Evolutionary conservation across 257 asterid species (phyloP), one percentile per base, ranked within the genome.

Genomic region (Lavandula angustifolia): DNA sequence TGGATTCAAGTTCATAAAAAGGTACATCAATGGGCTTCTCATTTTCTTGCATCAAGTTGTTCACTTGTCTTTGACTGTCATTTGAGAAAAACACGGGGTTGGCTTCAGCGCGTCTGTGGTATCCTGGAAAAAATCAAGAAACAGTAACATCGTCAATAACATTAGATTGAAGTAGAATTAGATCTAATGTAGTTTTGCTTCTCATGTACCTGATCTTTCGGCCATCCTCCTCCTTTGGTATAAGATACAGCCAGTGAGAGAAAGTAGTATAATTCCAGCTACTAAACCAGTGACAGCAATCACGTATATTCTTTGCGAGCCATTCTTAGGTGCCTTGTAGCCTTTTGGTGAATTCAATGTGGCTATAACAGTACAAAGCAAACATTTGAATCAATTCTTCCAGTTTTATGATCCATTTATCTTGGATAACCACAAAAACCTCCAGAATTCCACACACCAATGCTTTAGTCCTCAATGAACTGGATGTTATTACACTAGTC

Each of bases 11-110:
- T 32, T 66, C 66, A 54, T 73, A 80, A 62, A 70, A 74, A 0
- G 83, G 79, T 42, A 81, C 75, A 47, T 80, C 84, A 27, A 74
- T 73, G 11, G 9, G 48, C 60, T 54, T 73, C 62, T 71, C 69
- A n/a, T 77, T 68, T 48, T 79, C 82, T 11, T 41, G 60, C 66
- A 78, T 67, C 70, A 71, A 17, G 35, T 74, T 73, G 16, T 57
- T 16, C 27, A 27, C 62, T 14, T 31, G 80, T 42, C 71, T 64
- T 64, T 69, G 73, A 46, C 55, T 60, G 34, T 63, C 66, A 4
- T 41, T 11, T 10, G 65, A 32, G 62, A 46, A 63, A 13, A 18
- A 49, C 29, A 13, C 42, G 33, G 71, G 55, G 18, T 16, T 22
- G 13, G 73, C 74, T 56, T 31, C 41, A 16, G 13, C 18, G 62